Conservation (phyloP, 139 green algal species). For the Volvox africanus region DNA sequence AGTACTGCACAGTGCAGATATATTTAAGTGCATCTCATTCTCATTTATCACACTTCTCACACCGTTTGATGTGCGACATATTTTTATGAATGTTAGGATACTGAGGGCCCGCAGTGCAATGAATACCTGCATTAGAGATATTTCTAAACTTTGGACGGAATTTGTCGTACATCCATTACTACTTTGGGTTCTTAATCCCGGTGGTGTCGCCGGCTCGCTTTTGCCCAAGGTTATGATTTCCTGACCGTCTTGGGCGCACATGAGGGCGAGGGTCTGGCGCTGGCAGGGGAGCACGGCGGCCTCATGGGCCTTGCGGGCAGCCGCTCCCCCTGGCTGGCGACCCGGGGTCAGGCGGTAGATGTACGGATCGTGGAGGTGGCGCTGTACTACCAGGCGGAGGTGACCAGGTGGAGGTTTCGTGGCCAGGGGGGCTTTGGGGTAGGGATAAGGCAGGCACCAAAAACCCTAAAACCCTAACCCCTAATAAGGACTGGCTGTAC, state of each 20-base stretch:
- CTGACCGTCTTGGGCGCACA: conserved; percentile 79
- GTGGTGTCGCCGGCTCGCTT: not conserved
- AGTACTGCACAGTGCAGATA: too few species aligned
- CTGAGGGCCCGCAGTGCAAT: too few species aligned
- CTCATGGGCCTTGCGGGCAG: conserved; percentile 56
- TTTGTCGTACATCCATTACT: too few species aligned
- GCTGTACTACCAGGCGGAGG: conserved; percentile 79
- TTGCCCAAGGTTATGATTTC: conserved; percentile 68
- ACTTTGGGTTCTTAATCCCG: too few species aligned
- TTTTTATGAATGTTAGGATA: too few species aligned
- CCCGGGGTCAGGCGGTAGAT: conserved; percentile 65
- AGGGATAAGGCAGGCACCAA: not conserved
- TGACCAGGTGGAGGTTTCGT: conserved; percentile 32
- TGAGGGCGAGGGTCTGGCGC: conserved; percentile 83
- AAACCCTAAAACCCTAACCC: too few species aligned
- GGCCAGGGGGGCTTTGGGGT: not conserved
- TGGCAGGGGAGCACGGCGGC: conserved; percentile 32
- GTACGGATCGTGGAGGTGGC: conserved; percentile 79
- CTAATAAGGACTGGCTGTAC: too few species aligned
- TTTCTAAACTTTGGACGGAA: too few species aligned
- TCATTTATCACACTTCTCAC: too few species aligned
- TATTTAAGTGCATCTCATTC: too few species aligned
- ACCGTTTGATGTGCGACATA: too few species aligned
- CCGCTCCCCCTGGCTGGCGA: conserved; percentile 44
- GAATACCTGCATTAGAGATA: too few species aligned